phyloP scores from a whole-genome alignment of 2,329 filamentous ascomycete genomes.

The Pestalotiopsis sp. region DNA sequence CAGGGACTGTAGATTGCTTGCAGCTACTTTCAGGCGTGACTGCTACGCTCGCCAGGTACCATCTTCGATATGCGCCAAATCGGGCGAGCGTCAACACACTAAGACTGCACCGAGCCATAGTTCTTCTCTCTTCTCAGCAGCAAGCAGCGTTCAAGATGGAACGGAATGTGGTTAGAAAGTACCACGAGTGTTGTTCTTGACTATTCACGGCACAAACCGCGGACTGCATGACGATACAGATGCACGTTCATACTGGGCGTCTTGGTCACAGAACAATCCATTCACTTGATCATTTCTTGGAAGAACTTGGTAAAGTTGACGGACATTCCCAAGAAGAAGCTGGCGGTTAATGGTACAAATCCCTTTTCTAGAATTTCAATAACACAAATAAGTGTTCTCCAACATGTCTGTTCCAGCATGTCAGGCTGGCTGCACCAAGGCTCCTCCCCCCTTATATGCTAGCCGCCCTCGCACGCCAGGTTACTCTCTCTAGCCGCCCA shows the following conservation, averaged over 20 bases:
- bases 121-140: no score
- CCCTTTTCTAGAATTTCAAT: conserved; percentile 33
- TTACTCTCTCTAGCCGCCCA: conserved; percentile 46
- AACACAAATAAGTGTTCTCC: conserved; percentile 23
- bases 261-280: no score
- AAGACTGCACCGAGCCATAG: no score
- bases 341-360: conserved; percentile 38
- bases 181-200: no score
- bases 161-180: no score
- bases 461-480: conserved; percentile 35
- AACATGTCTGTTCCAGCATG: conserved; percentile 9
- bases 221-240: no score
- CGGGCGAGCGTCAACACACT: not conserved
- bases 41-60: not conserved
- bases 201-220: no score
- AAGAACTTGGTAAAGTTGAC: no score
- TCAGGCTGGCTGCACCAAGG: not conserved
- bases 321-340: conserved; percentile 6
- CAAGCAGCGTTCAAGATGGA: no score
- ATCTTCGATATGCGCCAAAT: not conserved
- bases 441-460: conserved; percentile 21
- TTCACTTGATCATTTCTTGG: no score
- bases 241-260: no score
- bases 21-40: not conserved
- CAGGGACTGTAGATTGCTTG: not conserved